Percentiles rank a stretch among this genome's conserved stretches.
Evolutionary conservation across 129 eudicot species (phyloP).

Genomic region (Tagetes patula): DNA sequence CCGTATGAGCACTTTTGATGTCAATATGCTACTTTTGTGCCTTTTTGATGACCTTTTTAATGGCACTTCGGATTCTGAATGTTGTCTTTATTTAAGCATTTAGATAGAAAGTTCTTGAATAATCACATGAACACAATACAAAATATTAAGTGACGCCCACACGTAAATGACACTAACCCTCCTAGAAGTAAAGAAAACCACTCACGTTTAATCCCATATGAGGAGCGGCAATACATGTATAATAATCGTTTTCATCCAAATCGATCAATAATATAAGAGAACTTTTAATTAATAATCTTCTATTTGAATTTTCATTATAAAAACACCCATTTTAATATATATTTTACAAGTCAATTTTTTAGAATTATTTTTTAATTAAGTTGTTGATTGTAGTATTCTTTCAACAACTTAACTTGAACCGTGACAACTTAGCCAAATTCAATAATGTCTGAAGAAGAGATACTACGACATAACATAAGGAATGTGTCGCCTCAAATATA

Average conservation of each 20-base stretch:
- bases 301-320: neutral
- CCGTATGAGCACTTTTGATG: slow-evolving; percentile 13
- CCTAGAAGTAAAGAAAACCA: neutral
- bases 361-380: too few relatives aligned
- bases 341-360: too few relatives aligned
- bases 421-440: too few relatives aligned
- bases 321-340: too few relatives aligned
- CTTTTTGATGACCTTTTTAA: neutral
- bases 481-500: too few relatives aligned
- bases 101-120: neutral
- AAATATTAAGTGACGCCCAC: neutral
- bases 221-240: too few relatives aligned
- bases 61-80: slow-evolving; percentile 11
- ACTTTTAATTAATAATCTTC: neutral
- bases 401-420: too few relatives aligned
- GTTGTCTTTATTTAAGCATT: slow-evolving; percentile 7
- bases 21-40: slow-evolving; percentile 17
- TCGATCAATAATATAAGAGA: neutral
- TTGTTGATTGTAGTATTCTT: too few relatives aligned
- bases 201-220: too few relatives aligned
- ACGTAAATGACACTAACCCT: neutral
- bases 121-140: neutral
- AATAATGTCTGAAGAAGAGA: too few relatives aligned
- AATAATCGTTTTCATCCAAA: too few relatives aligned
- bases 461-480: too few relatives aligned